These are phyloP conservation scores for Coniochaeta pulveracea DNA, from an alignment of 2,329 filamentous ascomycete species.

Conservation along the genomic window DNA sequence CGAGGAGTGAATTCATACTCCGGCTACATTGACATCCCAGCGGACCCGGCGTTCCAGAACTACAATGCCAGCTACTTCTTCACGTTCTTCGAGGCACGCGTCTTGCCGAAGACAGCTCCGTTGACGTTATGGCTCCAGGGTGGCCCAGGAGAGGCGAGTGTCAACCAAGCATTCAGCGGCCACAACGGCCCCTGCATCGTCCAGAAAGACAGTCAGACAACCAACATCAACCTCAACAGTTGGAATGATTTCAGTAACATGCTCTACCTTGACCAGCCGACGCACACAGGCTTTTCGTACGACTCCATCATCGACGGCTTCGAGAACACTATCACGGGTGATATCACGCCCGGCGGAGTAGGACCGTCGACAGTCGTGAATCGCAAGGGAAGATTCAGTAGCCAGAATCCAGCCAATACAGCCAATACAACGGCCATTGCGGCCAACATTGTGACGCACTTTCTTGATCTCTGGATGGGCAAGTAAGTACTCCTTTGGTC, in stretches of 20 bases:
- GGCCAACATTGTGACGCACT: slow-evolving; percentile 41
- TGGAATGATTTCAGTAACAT: slow-evolving; percentile 50
- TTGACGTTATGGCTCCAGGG: slow-evolving; percentile 25
- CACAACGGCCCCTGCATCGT: slow-evolving; percentile 34
- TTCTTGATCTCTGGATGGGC: slow-evolving; percentile 42
- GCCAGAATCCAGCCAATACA: slow-evolving; percentile 28
- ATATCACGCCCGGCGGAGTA: slow-evolving; percentile 2
- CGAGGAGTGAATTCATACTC: slow-evolving; percentile 42
- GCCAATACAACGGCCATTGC: slow-evolving; percentile 36
- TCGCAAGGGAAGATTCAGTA: slow-evolving; percentile 23
- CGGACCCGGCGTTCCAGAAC: slow-evolving; percentile 12
- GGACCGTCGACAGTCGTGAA: slow-evolving; percentile 5
- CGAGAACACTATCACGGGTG: slow-evolving; percentile 8
- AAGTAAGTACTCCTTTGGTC: slow-evolving; percentile 19
- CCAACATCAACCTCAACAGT: slow-evolving; percentile 39
- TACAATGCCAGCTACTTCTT: slow-evolving; percentile 57
- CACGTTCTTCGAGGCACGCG: slow-evolving; percentile 50
- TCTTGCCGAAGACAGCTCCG: slow-evolving; percentile 15
- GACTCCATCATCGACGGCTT: slow-evolving; percentile 11
- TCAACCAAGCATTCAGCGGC: slow-evolving; percentile 26
- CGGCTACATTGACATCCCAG: slow-evolving; percentile 44
- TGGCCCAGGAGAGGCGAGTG: slow-evolving; percentile 30
- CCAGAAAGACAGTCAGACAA: slow-evolving; percentile 35
- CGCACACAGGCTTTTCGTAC: slow-evolving; percentile 17
- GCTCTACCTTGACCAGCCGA: slow-evolving; percentile 52